Conservation (phyloP, 108 stramenopile genomes). For the Skeletonema costatum region DNA sequence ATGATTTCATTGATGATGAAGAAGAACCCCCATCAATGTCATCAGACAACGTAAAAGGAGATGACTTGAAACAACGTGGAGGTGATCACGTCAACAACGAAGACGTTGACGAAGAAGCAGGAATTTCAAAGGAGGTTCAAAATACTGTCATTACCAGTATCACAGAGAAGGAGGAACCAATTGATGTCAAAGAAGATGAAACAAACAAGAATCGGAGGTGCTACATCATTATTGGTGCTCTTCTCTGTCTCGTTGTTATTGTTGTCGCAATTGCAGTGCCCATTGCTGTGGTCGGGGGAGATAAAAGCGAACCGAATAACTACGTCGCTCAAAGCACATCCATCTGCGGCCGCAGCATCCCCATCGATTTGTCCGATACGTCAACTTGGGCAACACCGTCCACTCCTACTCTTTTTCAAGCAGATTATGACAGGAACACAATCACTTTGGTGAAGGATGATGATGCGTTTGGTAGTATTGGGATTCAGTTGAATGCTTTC, state of each 20-base stretch:
- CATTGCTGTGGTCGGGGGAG: not conserved
- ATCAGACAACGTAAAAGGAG: no score
- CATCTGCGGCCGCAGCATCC: not conserved
- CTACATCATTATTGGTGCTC: not conserved
- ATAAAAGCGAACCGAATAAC: not conserved
- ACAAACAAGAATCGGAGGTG: not conserved
- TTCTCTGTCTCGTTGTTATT: not conserved
- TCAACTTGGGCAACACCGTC: not conserved
- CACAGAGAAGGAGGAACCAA: not conserved
- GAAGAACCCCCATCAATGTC: not conserved
- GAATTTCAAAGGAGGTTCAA: not conserved
- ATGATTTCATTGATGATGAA: not conserved
- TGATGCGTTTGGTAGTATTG: not conserved
- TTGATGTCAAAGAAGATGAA: not conserved
- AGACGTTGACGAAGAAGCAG: not conserved
- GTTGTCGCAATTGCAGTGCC: not conserved
- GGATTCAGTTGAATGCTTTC: conserved; percentile 5
- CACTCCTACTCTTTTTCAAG: not conserved
- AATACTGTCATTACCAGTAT: no score
- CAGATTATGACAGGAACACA: not conserved
- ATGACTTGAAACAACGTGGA: no score
- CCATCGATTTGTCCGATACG: not conserved
- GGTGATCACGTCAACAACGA: not conserved
- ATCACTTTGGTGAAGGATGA: not conserved
- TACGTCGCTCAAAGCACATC: not conserved